phyloP scores from a whole-genome alignment of 306 rosid genomes.

The Lathyrus aphaca region DNA sequence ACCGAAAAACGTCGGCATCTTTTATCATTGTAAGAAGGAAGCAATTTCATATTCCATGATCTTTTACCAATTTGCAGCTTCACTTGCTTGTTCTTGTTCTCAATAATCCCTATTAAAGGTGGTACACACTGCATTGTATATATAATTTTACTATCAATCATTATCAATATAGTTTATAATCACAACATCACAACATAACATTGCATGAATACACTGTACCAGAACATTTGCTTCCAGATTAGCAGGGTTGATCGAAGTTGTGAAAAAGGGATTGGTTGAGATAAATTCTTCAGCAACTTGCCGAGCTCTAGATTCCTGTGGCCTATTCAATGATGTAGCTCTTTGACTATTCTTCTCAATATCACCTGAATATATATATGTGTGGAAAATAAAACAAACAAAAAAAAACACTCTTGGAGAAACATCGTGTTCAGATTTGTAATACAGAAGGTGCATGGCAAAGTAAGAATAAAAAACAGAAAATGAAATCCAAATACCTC shows the following conservation, averaged over 20 bases:
- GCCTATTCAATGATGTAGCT: slow-evolving; percentile 4
- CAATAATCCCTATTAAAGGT: slow-evolving; percentile 7
- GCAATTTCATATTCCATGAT: slow-evolving; percentile 32
- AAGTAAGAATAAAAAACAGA: neutral
- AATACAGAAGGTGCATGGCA: neutral
- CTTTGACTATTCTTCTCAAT: neutral
- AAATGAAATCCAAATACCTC: neutral
- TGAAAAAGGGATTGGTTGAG: slow-evolving; percentile 16
- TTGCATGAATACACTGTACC: neutral
- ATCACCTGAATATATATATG: neutral
- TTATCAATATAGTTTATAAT: neutral
- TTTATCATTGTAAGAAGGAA: fast-evolving
- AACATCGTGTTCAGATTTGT: neutral
- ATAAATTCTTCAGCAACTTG: neutral
- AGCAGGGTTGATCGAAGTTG: neutral
- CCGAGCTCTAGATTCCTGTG: neutral
- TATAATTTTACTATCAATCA: neutral
- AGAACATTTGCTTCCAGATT: neutral
- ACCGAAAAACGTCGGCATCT: neutral
- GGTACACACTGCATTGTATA: slow-evolving; percentile 15
- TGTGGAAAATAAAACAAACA: neutral
- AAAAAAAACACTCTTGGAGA: neutral
- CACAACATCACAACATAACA: neutral
- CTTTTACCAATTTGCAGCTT: neutral
- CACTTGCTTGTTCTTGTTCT: slow-evolving; percentile 1